These are phyloP conservation scores for Rutstroemia sp. DNA, from an alignment of 2,329 filamentous ascomycete species.

Conservation along the genomic window DNA sequence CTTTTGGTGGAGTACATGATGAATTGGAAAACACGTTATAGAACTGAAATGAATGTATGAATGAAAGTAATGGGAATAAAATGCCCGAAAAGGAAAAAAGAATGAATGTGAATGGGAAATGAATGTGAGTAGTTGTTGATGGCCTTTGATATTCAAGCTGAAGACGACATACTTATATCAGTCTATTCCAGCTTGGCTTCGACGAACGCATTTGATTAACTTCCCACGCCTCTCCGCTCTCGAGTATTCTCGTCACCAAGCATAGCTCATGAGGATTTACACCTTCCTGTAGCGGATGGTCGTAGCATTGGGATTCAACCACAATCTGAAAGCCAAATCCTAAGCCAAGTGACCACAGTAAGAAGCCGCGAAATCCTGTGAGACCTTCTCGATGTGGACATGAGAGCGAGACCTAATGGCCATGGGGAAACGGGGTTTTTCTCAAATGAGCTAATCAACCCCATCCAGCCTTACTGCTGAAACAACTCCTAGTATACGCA, in stretches of 20 bases:
- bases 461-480: not conserved
- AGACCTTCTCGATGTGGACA: not conserved
- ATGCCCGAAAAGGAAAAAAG: constrained; percentile 1
- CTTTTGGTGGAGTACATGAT: constrained; percentile 9
- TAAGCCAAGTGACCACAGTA: constrained; percentile 1
- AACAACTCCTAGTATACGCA: not conserved
- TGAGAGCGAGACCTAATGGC: not conserved
- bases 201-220: not conserved
- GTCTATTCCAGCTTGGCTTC: not conserved
- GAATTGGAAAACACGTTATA: constrained; percentile 2
- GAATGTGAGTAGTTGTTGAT: constrained; percentile 10
- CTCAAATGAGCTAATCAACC: not conserved
- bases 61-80: constrained; percentile 8
- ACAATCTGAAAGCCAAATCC: constrained; percentile 1
- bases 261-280: constrained; percentile 2
- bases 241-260: not conserved
- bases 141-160: not conserved
- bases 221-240: not conserved
- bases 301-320: constrained; percentile 1
- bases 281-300: not conserved
- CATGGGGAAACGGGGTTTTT: not conserved
- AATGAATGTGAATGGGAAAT: constrained; percentile 8
- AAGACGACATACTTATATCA: constrained; percentile 5
- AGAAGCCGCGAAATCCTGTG: not conserved
- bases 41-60: constrained; percentile 2